Percentiles rank a stretch among this genome's conserved stretches.
Evolutionary conservation across 1,284 basidiomycete species (phyloP).

Genomic region (Gymnopus androsaceus): DNA sequence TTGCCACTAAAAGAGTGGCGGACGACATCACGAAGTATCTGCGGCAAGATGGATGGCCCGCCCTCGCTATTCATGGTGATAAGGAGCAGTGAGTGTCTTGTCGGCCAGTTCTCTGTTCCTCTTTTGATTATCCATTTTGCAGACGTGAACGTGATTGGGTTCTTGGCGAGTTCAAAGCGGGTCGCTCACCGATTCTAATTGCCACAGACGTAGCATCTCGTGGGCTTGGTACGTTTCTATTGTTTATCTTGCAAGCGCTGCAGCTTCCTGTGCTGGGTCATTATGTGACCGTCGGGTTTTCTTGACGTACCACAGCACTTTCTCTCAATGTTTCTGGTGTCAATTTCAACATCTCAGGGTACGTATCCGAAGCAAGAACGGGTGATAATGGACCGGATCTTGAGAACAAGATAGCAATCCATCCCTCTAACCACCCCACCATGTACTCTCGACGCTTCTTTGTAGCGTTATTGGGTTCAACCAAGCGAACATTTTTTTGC

Average conservation of each 20-base stretch:
- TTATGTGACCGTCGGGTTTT: conserved; percentile 2
- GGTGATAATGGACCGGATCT: conserved; percentile 40
- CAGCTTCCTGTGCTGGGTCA: neutral
- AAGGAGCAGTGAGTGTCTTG: conserved; percentile 83
- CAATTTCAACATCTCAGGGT: conserved; percentile 34
- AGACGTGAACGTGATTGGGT: conserved; percentile 99
- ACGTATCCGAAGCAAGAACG: conserved; percentile 52
- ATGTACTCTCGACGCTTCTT: conserved; percentile 23
- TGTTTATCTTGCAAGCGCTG: conserved; percentile 16
- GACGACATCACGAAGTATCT: conserved; percentile 99
- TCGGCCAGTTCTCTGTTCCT: conserved; percentile 14
- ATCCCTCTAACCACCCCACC: conserved; percentile 43
- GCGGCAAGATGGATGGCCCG: conserved; percentile 97
- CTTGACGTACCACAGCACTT: conserved; percentile 4
- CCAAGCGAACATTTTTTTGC: conserved; percentile 11
- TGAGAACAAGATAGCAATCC: conserved; percentile 31
- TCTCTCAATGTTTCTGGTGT: conserved; percentile 9
- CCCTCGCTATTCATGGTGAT: conserved; percentile 98
- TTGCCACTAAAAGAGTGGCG: conserved; percentile 95
- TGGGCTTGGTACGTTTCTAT: conserved; percentile 93
- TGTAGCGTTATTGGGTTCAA: conserved; percentile 11
- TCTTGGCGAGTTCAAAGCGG: conserved; percentile 95
- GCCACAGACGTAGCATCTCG: conserved; percentile 98
- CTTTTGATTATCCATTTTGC: neutral
- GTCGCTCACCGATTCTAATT: conserved; percentile 96